Evolutionary conservation across 2,329 filamentous ascomycete genomes (phyloP).

Genomic region (Fusarium graminum): DNA sequence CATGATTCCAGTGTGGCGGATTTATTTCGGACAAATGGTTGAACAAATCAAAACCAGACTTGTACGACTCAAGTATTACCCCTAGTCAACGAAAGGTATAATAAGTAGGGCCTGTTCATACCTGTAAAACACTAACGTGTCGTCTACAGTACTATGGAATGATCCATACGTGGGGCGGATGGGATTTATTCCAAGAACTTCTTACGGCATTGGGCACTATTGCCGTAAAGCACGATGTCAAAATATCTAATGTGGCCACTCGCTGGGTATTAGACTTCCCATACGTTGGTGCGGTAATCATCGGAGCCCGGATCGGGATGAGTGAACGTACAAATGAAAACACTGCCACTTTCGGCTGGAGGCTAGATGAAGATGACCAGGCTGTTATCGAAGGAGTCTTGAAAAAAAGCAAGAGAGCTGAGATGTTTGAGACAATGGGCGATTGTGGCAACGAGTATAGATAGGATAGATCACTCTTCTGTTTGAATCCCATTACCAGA

Average conservation of each 20-base stretch:
- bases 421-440: conserved; percentile 4
- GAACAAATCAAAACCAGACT: neutral
- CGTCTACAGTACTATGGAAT: neutral
- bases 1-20: neutral
- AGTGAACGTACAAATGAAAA: conserved; percentile 1
- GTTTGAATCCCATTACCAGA: too few species aligned
- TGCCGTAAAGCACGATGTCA: neutral
- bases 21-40: conserved; percentile 6
- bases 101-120: fast-evolving
- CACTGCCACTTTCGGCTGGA: conserved; percentile 1
- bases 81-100: conserved; percentile 9
- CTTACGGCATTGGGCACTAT: neutral
- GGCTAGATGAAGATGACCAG: neutral
- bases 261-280: conserved; percentile 6
- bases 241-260: conserved; percentile 4
- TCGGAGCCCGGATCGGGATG: neutral
- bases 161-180: conserved; percentile 8
- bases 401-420: neutral
- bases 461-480: too few species aligned
- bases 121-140: neutral
- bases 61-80: neutral
- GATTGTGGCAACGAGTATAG: conserved; percentile 6
- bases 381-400: neutral
- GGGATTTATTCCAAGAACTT: neutral
- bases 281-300: neutral